Evolutionary conservation across 805 yeast species (phyloP).

Genomic region (Candida sakaeoensis): DNA sequence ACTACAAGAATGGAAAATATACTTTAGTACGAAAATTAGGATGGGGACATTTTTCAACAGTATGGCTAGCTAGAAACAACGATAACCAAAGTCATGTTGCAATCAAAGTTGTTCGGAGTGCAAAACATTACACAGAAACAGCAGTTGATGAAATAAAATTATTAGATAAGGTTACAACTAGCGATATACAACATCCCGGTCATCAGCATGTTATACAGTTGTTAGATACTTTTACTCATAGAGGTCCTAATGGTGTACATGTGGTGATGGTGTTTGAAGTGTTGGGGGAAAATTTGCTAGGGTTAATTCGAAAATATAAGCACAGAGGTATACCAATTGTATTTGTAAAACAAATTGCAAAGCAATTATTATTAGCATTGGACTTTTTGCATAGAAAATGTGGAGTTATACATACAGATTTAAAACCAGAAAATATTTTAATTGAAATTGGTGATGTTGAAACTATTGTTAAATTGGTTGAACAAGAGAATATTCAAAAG

Average conservation of each 20-base stretch:
- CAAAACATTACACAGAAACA: constrained; percentile 86
- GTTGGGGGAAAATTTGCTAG: constrained; percentile 86
- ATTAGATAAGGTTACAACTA: constrained; percentile 60
- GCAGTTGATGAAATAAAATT: constrained; percentile 91
- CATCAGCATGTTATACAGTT: constrained; percentile 76
- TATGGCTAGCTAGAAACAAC: constrained; percentile 76
- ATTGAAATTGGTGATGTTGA: constrained; percentile 84
- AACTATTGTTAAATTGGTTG: constrained; percentile 65
- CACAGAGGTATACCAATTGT: constrained; percentile 76
- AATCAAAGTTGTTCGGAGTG: constrained; percentile 88
- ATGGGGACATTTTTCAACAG: constrained; percentile 98
- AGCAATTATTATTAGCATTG: constrained; percentile 68
- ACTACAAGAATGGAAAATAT: constrained; percentile 71
- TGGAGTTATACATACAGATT: constrained; percentile 72
- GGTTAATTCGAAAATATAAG: constrained; percentile 72
- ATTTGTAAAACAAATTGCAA: constrained; percentile 77
- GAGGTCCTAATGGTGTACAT: constrained; percentile 90
- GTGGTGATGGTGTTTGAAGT: constrained; percentile 98
- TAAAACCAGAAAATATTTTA: constrained; percentile 72
- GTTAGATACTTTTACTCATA: constrained; percentile 78
- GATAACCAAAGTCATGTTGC: constrained; percentile 75
- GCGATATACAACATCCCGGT: constrained; percentile 71
- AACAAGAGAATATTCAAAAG: constrained; percentile 51
- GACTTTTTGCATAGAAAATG: constrained; percentile 70
- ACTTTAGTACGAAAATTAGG: constrained; percentile 85